Base-by-base conservation (phyloP, 2,329 filamentous ascomycete genomes). In the Dactylellina sp. region DNA sequence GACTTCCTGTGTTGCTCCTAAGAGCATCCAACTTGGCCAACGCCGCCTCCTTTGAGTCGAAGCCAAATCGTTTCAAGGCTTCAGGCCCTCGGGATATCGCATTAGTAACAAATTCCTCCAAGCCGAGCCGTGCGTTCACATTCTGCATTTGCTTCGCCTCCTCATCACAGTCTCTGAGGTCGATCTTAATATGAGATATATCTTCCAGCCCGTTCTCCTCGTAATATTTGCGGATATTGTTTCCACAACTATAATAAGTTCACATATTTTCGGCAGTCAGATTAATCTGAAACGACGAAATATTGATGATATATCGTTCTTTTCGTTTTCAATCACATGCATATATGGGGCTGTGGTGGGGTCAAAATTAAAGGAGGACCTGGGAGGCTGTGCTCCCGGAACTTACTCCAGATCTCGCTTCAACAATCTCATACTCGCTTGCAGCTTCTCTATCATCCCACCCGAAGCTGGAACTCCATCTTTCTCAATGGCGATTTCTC, bases 121-220 rank as follows among this genome's bases (percentile, higher is more conserved):
- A 28, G 2, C 70, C 70, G 20, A 74, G 46, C 3, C 47, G 47
- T 9, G 61, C 47, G 25, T 74, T 66, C 16, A 62, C 42, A 32
- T 74, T 74, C 28, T 74, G 70, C 68, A 74, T 74, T 9, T 49
- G 40, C 42, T 62, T 65, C n/a, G 56, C 35, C 55, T 74, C 70
- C 6, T 55, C 40, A 7, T 74, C 70, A 37, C 61, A 74, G 18
- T 59, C 25, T 5, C 70, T 53, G 5, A 74, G 32, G 37, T 66
- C 55, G n/a, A 74, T 56, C 49, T 44, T 66, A 22, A 24, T 32
- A 56, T 66, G 40, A 2, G 42, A 24, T 14, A 61, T 66, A 9
- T 74, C 42, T 32, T 44, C 25, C 20, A 74, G 25, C 1, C 47
- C 20, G 20, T 61, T 63, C 2, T 44, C 56, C 37, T 74, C 56